Base-by-base conservation (phyloP, 2,329 filamentous ascomycete genomes). In the Clonostachys byssicola region DNA sequence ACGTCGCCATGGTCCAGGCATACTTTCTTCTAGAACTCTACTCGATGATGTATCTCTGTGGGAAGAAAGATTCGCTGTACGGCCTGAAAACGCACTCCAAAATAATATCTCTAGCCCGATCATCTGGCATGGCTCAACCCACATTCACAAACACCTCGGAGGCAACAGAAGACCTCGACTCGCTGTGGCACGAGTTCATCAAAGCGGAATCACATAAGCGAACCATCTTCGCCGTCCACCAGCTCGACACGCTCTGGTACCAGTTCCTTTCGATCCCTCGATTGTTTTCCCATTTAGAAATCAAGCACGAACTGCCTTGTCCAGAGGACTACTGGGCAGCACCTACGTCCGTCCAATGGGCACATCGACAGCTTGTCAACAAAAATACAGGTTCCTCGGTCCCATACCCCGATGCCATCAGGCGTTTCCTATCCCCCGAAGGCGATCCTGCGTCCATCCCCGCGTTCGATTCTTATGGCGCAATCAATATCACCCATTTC, bases 161-260 rank as follows among this genome's bases (percentile, higher is more conserved):
- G 14, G 14, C 14, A 12, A 57, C 62, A 13, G 43, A 57, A 43
- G 63, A 68, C 47, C 58, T 71, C 2, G 59, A 69, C 2, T 57
- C 64, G 2, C 52, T 72, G 6, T 72, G 69, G 70, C 54, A 53
- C n/a, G 51, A 62, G 36, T 70, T 70, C 39, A 57, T 65, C 35
- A 53, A 52, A 43, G 49, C 59, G 1, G 70, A 72, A 48, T 67
- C 68, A 0, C 61, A 63, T 39, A 72, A 72, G 47, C 63, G 70
- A 16, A 72, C 70, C 1, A 47, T 68, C 5, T 69, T 71, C 44
- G 66, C 69, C 10, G 59, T 67, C 0, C 69, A 72, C 49, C 68
- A 73, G 47, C 60, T 72, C 23, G 70, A 73, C 47, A 60, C 68
- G 0, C 51, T 71, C 3, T 72, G 68, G 65, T 72, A 73, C 48